Conservation (phyloP, 208 protist species). For the Leishmania guyanensis region DNA sequence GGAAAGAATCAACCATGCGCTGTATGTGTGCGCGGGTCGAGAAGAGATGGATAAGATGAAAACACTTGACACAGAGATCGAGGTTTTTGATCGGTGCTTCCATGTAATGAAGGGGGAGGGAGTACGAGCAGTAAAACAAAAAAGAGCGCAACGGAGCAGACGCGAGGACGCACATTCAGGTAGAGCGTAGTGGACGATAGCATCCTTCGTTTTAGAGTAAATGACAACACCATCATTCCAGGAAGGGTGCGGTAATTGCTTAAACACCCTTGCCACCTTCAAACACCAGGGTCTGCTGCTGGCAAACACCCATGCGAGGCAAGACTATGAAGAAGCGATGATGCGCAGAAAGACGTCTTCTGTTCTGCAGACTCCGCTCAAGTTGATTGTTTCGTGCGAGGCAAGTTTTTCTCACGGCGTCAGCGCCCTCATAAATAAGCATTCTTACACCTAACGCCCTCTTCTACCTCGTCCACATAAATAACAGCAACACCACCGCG, state of each 20-base stretch:
- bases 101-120: neutral
- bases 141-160: neutral
- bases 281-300: neutral
- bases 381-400: neutral
- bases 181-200: neutral
- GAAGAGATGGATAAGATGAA: no score
- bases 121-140: neutral
- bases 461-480: neutral
- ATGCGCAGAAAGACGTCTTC: neutral
- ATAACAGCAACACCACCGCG: neutral
- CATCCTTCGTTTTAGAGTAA: neutral
- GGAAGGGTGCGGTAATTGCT: neutral
- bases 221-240: neutral
- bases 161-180: neutral
- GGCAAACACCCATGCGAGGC: neutral
- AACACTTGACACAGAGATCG: neutral
- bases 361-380: neutral
- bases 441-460: neutral
- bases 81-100: neutral
- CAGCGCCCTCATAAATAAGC: neutral
- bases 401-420: neutral
- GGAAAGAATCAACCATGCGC: neutral
- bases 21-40: neutral
- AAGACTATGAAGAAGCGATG: neutral
- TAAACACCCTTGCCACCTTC: neutral